phyloP scores from a whole-genome alignment of 192 early-diverging fungal species.

The Linnemannia zychae region DNA sequence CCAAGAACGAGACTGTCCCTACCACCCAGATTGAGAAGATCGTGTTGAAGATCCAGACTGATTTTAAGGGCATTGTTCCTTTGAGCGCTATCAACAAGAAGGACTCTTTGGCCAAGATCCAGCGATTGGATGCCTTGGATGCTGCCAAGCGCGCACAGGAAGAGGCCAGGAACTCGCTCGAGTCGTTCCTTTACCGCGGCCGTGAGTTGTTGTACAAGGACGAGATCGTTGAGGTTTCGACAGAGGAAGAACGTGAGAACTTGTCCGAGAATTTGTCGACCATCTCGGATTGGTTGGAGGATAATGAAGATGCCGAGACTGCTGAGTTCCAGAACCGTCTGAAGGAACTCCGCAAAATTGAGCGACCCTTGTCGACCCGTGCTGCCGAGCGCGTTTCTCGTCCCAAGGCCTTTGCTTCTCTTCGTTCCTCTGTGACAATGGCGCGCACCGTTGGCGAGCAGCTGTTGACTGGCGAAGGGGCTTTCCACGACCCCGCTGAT shows the following conservation, averaged over 20 bases:
- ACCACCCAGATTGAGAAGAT: constrained; percentile 66
- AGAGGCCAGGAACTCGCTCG: constrained; percentile 89
- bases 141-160: constrained; percentile 77
- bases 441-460: constrained; percentile 58
- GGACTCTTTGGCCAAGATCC: constrained; percentile 51
- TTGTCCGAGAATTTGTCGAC: constrained; percentile 69
- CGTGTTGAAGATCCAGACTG: constrained; percentile 69
- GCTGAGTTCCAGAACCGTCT: constrained; percentile 67
- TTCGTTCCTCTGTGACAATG: constrained; percentile 49
- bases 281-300: constrained; percentile 88
- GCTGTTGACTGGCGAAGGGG: constrained; percentile 66
- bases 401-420: constrained; percentile 58
- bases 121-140: constrained; percentile 73
- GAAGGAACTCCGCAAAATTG: constrained; percentile 60
- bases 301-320: constrained; percentile 81
- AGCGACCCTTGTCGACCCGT: constrained; percentile 63
- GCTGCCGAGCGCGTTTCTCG: constrained; percentile 61
- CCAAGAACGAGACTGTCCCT: constrained; percentile 47
- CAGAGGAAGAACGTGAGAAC: constrained; percentile 76
- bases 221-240: constrained; percentile 74
- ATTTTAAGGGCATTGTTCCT: constrained; percentile 68
- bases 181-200: constrained; percentile 89
- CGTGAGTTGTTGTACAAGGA: constrained; percentile 89
- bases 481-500: constrained; percentile 69
- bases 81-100: constrained; percentile 58